Percentiles rank a stretch among this genome's conserved stretches.
Evolutionary conservation across 768 basidiomycete species (phyloP).

Genomic region (Boletus sp.): DNA sequence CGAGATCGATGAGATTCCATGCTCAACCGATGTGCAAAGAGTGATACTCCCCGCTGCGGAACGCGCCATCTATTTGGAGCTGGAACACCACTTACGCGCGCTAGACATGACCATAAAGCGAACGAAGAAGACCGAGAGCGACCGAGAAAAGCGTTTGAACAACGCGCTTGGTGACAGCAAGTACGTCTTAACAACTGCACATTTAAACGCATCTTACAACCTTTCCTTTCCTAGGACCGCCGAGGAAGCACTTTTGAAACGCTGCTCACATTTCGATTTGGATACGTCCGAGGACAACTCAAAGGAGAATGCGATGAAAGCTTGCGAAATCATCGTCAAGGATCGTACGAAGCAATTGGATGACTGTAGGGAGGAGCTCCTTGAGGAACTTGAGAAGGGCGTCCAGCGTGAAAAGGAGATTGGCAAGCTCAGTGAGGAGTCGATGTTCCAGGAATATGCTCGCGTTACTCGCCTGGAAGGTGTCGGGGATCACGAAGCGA

Average conservation of each 20-base stretch:
- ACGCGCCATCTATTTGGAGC: conserved; percentile 90
- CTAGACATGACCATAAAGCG: conserved; percentile 77
- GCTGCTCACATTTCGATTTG: conserved; percentile 92
- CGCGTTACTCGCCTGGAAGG: conserved; percentile 63
- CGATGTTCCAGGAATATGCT: conserved; percentile 77
- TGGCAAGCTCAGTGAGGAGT: conserved; percentile 61
- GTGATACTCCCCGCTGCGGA: conserved; percentile 88
- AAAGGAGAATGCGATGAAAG: conserved; percentile 77
- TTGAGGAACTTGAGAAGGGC: conserved; percentile 61
- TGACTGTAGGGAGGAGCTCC: conserved; percentile 73
- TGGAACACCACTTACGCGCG: conserved; percentile 89
- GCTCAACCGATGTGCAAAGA: conserved; percentile 56
- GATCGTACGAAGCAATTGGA: conserved; percentile 79
- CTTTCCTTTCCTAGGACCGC: conserved; percentile 55
- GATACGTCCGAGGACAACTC: conserved; percentile 54
- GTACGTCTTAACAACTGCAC: conserved; percentile 34
- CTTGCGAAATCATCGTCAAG: conserved; percentile 87
- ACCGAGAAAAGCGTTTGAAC: conserved; percentile 85
- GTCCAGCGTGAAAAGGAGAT: conserved; percentile 68
- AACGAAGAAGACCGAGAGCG: conserved; percentile 70
- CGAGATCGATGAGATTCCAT: conserved; percentile 95
- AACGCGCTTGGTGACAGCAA: conserved; percentile 88
- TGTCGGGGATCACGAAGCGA: conserved; percentile 76
- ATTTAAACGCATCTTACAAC: neutral
- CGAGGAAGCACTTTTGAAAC: conserved; percentile 90